Evolutionary conservation across 345 rosid species (phyloP).

Genomic region (Gossypium longicalyx): DNA sequence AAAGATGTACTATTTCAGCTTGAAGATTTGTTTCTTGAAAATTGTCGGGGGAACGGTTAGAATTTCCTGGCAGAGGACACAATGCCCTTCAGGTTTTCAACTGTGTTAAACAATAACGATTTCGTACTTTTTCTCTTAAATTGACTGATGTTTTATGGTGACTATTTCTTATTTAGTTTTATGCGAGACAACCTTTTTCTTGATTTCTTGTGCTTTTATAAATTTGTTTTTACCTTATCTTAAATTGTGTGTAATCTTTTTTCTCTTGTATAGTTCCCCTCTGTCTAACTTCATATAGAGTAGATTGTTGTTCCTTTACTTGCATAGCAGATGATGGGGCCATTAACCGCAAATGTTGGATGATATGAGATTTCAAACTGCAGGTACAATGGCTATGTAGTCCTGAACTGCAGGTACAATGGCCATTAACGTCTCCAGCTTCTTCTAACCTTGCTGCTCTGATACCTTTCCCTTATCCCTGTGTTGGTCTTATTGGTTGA

Average conservation of each 20-base stretch:
- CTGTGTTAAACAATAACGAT: slow-evolving; percentile 19
- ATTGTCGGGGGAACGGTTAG: slow-evolving; percentile 29
- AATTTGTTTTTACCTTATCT: background rate
- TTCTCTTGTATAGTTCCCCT: background rate
- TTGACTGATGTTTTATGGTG: slow-evolving; percentile 4
- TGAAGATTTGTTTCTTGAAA: slow-evolving; percentile 27
- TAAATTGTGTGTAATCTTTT: background rate
- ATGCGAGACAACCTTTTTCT: background rate
- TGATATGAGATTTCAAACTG: slow-evolving; percentile 19
- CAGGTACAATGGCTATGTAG: slow-evolving; percentile 11
- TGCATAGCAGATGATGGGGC: slow-evolving; percentile 6
- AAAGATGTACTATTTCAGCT: slow-evolving; percentile 30
- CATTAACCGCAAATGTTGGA: slow-evolving; percentile 4
- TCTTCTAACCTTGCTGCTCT: too few relatives aligned
- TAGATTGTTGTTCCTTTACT: background rate
- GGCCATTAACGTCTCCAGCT: background rate
- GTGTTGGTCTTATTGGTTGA: background rate
- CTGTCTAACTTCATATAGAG: background rate
- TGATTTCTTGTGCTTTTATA: background rate
- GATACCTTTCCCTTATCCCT: background rate
- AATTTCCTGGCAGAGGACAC: slow-evolving; percentile 26
- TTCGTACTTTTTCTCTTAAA: slow-evolving; percentile 6
- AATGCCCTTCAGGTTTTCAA: slow-evolving; percentile 20
- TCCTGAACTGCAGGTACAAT: slow-evolving; percentile 12
- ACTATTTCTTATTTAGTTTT: slow-evolving; percentile 4